phyloP scores from a whole-genome alignment of 495 filamentous ascomycete species.

The Hypoxylon cercidicola region DNA sequence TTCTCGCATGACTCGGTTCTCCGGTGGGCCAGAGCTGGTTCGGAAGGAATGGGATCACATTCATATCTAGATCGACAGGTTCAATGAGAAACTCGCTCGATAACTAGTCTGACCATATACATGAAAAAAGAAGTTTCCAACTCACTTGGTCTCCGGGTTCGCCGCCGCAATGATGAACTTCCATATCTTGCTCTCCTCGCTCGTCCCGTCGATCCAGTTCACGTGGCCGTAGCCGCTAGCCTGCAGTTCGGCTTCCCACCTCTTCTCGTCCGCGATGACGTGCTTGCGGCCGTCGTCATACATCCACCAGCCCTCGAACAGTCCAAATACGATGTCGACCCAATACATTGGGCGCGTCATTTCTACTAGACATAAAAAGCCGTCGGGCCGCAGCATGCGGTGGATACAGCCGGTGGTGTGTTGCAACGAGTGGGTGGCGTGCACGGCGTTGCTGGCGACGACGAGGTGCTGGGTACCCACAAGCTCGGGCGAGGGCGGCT shows the following conservation, averaged over 20 bases:
- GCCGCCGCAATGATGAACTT: slow-evolving; percentile 57
- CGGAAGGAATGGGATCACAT: neutral
- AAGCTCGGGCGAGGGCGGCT: slow-evolving; percentile 35
- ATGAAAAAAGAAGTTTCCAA: neutral
- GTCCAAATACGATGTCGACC: slow-evolving; percentile 60
- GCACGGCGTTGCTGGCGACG: slow-evolving; percentile 59
- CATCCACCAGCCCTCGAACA: slow-evolving; percentile 65
- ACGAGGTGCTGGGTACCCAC: slow-evolving; percentile 50
- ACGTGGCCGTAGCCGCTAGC: slow-evolving; percentile 56
- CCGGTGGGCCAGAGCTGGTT: neutral
- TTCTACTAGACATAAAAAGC: slow-evolving; percentile 58
- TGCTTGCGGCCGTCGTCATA: slow-evolving; percentile 58
- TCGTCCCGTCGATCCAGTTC: slow-evolving; percentile 57
- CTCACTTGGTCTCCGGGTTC: slow-evolving; percentile 36
- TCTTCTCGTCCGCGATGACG: slow-evolving; percentile 46
- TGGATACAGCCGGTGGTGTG: slow-evolving; percentile 36
- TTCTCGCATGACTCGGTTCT: no score
- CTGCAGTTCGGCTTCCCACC: slow-evolving; percentile 53
- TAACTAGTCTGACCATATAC: slow-evolving; percentile 4
- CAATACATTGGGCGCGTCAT: slow-evolving; percentile 52
- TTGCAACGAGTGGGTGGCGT: slow-evolving; percentile 53
- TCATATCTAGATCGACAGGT: neutral
- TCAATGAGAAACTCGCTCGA: neutral
- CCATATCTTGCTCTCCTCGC: slow-evolving; percentile 53
- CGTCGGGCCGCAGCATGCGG: slow-evolving; percentile 51